phyloP scores from a whole-genome alignment of 2,329 filamentous ascomycete genomes.

The Alternaria sp. region DNA sequence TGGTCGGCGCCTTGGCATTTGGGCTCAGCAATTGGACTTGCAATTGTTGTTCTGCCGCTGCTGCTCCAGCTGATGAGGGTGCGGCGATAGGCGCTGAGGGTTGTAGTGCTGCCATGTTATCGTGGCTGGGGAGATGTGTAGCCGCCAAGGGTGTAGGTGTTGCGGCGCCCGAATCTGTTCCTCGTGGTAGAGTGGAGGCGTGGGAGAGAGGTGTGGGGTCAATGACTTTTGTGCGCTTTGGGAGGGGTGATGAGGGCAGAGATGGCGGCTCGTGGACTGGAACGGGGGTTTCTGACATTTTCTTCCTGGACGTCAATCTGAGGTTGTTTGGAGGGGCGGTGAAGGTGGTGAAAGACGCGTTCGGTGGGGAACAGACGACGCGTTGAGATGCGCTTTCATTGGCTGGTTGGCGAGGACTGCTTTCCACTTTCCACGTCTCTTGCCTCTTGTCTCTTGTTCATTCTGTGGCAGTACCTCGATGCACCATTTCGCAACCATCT shows the following conservation, averaged over 20 bases:
- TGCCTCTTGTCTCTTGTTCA: too few relatives aligned
- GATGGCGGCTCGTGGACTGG: constrained; percentile 58
- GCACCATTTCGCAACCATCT: background rate
- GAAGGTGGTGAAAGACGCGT: constrained; percentile 15
- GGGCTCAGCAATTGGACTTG: constrained; percentile 88
- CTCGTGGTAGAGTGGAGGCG: constrained; percentile 35
- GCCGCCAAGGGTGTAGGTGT: constrained; percentile 46
- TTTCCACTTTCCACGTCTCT: background rate
- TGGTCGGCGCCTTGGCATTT: constrained; percentile 81
- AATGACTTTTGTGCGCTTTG: constrained; percentile 79
- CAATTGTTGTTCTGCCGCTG: constrained; percentile 62
- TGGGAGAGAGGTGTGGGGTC: constrained; percentile 49
- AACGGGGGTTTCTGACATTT: constrained; percentile 40
- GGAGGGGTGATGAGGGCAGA: constrained; percentile 74
- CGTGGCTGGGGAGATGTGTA: constrained; percentile 24
- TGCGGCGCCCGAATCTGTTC: constrained; percentile 44
- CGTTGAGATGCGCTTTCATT: constrained; percentile 12
- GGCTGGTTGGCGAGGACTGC: constrained; percentile 7
- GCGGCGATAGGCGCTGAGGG: constrained; percentile 33
- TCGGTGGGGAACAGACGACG: constrained; percentile 11
- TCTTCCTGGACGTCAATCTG: constrained; percentile 3
- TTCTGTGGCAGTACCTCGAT: background rate
- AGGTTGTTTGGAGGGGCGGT: constrained; percentile 24
- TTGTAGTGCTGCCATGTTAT: constrained; percentile 27
- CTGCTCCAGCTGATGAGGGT: constrained; percentile 33